Evolutionary conservation across 2,329 filamentous ascomycete species (phyloP), one percentile per base, ranked within the genome.

Genomic region (Aspergillus versicolor): DNA sequence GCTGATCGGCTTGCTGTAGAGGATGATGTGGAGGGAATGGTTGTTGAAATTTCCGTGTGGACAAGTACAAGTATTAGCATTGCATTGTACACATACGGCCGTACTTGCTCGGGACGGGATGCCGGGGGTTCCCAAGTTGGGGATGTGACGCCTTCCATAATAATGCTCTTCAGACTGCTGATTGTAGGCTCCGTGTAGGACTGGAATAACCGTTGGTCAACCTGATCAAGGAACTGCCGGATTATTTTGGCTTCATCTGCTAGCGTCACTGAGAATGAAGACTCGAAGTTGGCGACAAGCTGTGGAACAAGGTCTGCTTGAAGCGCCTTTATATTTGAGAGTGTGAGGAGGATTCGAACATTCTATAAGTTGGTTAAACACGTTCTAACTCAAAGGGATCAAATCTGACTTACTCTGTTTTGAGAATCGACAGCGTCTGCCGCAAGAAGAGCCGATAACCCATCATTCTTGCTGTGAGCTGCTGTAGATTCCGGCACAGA

Each of bases 191-290:
- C 86, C 13, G 91, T 95, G 76, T 97, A 99, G 2, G 92, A 91
- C 67, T 92, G 86, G 82, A 99, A 99, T 37, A 99, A 86, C 5
- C 91, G 88, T 12, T 88, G 84, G 69, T 97, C 92, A 62, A 99
- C 97, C 72, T 97, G 92, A 15, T 84, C 84, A 12, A 97, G 86
- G 3, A 96, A 91, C 68, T 97, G 92, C 54, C 88, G 88, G 69
- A 99, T 93, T 0, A 90, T 94, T 73, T 93, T 93, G 55, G 88
- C 88, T 75, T 99, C 94, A 61, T 97, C 93, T 1, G 92, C 95
- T 58, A 99, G 83, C 70, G 95, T 95, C 61, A 97, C 91, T 1
- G 90, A 92, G 75, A 99, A 99, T 54, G 91, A 86, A 49, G 90
- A 92, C 72, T 99, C 94, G 68, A 97, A 99, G 69, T 94, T 89